Evolutionary conservation across 176 grass and related monocot species (phyloP), one percentile per base, ranked within the genome.

Genomic region (Oryza punctata): DNA sequence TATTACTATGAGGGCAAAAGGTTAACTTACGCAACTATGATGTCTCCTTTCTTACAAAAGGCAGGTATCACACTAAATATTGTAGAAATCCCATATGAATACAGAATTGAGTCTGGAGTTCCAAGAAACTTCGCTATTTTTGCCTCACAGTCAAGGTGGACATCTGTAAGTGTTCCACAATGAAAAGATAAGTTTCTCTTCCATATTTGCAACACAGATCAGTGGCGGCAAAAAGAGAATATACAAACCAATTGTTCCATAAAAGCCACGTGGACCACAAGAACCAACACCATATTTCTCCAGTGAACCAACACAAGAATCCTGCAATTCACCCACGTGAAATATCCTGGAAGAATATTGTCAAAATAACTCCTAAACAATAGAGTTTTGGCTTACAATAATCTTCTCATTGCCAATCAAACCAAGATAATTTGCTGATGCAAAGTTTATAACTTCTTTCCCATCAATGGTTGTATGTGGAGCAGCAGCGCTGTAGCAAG

Each of bases 261-360:
- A 98, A 88, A 98, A 98, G 54, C 96, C 92, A 72, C 91, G 91
- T 72, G 96, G 96, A 77, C 96, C 96, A 67, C 96, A 98, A 60
- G 95, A 95, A 67, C 96, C 96, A 82, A 95, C 96, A 83, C 96
- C 96, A 77, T 98, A 98, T 90, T 98, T 98, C 89, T 98, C 96
- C 71, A 98, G 77, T 10, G 91, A 92, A 86, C 86, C 87, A 81
- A 98, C 46, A 23, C 92, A 95, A 49, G 92, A 91, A 82, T 90
- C 92, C 95, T 98, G 82, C 79, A 84, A 73, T 85, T 63, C 63
- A 78, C n/a, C 44, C 32, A 16, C 2, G 60, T 83, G n/a, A 89
- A 54, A 80, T 76, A 86, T 82, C 64, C 69, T 18, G 3, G 43
- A 75, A 69, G 46, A 72, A 60, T 26, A 63, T 19, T 60, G 52